Base-by-base conservation (phyloP, 768 basidiomycete genomes). In the Suillus alpinus region DNA sequence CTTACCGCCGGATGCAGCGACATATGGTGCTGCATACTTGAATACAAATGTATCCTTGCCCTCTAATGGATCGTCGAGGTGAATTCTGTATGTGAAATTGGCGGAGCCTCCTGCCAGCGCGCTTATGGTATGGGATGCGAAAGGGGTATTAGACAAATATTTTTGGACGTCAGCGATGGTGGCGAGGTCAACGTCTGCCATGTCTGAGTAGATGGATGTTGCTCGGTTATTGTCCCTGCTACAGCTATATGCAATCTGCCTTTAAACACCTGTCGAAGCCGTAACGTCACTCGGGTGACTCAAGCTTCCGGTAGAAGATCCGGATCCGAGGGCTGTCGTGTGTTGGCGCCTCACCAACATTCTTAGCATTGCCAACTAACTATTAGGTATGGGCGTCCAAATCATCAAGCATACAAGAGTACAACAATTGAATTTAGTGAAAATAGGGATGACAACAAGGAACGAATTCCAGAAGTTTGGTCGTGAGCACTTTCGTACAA, bases 21-120 rank as follows among this genome's bases (percentile, higher is more conserved):
- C 69, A 62, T 80, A 83, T 31, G 79, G 73, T 53, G 80, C 77
- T 10, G 79, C 78, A 71, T 88, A 84, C 71, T 90, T 89, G 46
- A 88, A 65, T 34, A 89, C 76, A 13, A 86, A 67, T 4, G 84
- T 86, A 55, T 68, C 60, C 4, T 66, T 71, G 0, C 81, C 83
- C 40, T 78, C 67, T 59, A 81, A 73, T 9, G 78, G 76, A 37
- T 53, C 62, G 16, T 62, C 63, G 46, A 87, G 76, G 36, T 68
- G 67, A n/a, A 88, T 66, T 34, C 88, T 80, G 67, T 78, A 89
- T n/a, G 78, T 69, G 69, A 80, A 89, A 71, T 87, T 89, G 34
- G 76, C 77, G 23, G 36, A 56, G 6, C 88, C 88, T 1, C 87
- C 88, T 4, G 75, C 70, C 26, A 89, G 77, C 9, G 69, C 62